These are phyloP conservation scores for Otatea glauca DNA, from an alignment of 176 grass and related monocot genomes.

Conservation along the genomic window DNA sequence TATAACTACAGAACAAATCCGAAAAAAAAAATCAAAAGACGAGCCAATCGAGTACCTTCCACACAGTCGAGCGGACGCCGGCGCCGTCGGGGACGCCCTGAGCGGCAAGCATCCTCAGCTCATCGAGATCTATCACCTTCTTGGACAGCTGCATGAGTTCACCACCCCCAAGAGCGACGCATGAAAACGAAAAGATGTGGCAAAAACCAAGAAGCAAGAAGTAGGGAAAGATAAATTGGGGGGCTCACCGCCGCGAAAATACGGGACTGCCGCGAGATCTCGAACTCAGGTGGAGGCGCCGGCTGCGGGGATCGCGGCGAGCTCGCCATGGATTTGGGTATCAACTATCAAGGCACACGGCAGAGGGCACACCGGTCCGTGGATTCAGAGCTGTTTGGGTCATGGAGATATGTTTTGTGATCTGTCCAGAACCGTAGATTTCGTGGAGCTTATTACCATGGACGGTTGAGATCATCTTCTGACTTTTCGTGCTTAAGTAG, in stretches of 20 bases:
- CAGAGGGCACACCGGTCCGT: background rate
- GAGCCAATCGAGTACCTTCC: conserved; percentile 63
- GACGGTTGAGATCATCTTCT: background rate
- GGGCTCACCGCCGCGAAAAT: conserved; percentile 62
- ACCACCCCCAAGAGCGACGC: background rate
- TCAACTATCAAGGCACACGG: background rate
- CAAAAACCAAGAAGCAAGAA: background rate
- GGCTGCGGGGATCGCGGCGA: conserved; percentile 47
- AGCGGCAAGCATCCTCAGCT: conserved; percentile 67
- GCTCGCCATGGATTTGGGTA: conserved; percentile 53
- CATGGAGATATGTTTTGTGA: background rate
- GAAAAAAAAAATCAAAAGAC: background rate
- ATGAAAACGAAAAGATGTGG: background rate
- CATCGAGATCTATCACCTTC: conserved; percentile 79
- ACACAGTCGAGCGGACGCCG: conserved; percentile 72
- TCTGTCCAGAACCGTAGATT: background rate
- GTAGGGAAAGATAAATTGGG: background rate
- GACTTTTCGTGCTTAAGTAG: background rate
- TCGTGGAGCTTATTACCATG: background rate
- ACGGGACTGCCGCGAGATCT: conserved; percentile 81
- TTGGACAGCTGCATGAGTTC: conserved; percentile 68
- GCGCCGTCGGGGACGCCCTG: conserved; percentile 79
- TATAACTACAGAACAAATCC: conserved; percentile 9
- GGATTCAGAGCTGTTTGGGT: background rate
- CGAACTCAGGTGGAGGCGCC: conserved; percentile 43